These are phyloP conservation scores for Cercophora newfieldiana DNA, from an alignment of 495 filamentous ascomycete species.

Conservation along the genomic window DNA sequence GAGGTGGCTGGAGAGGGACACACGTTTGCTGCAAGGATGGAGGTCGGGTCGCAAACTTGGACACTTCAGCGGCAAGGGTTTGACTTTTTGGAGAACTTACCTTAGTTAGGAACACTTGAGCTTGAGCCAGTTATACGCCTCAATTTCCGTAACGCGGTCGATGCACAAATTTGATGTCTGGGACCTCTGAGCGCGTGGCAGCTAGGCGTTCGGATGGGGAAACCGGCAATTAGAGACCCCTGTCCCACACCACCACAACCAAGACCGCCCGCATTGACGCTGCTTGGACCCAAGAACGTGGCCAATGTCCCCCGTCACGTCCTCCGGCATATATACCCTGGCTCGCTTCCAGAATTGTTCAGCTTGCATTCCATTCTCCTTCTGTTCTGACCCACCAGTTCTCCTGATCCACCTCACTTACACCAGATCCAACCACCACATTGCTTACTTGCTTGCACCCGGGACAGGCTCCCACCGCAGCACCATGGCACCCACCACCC, in stretches of 20 bases:
- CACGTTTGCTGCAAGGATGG: slow-evolving; percentile 11
- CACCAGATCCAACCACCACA: too few species aligned
- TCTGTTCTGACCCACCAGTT: not conserved
- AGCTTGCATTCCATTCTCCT: not conserved
- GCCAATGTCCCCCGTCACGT: not conserved
- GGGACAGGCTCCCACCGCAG: not conserved
- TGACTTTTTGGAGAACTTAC: slow-evolving; percentile 11
- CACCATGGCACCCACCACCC: not conserved
- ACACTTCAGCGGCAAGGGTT: slow-evolving; percentile 7
- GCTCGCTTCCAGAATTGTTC: not conserved
- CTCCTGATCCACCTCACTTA: not conserved
- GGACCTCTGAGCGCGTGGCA: not conserved
- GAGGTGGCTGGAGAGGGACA: slow-evolving; percentile 10
- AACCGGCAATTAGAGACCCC: not conserved
- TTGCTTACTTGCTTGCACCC: not conserved
- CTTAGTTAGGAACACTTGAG: not conserved
- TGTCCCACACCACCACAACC: not conserved
- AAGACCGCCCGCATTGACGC: not conserved
- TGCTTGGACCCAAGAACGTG: not conserved
- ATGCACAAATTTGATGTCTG: not conserved
- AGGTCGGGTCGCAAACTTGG: slow-evolving; percentile 8
- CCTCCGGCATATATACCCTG: not conserved
- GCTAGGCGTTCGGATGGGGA: not conserved
- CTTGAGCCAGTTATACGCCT: not conserved
- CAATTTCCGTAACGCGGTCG: too few species aligned